Conservation (phyloP, 1,284 basidiomycete species). For the Phylloporus sp. region DNA sequence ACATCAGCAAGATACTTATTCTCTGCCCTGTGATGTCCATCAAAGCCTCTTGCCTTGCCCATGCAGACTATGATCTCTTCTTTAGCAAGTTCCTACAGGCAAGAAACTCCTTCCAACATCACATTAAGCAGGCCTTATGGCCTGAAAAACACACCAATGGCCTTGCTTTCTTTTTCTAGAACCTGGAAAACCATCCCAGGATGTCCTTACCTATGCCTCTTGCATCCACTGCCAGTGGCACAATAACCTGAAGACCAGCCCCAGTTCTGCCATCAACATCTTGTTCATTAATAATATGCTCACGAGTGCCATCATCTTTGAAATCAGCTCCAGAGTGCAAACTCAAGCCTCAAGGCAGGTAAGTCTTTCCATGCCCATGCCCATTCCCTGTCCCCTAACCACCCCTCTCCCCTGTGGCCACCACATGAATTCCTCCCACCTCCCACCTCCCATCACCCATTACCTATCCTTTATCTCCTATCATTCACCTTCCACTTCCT, state of each 20-base stretch:
- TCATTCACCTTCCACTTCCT: too few relatives aligned
- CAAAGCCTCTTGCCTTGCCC: not conserved
- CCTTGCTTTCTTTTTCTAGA: not conserved
- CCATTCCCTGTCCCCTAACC: too few relatives aligned
- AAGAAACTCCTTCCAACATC: not conserved
- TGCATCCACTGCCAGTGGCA: not conserved
- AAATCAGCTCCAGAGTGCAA: too few relatives aligned
- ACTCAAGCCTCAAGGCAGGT: too few relatives aligned
- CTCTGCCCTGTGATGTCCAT: not conserved
- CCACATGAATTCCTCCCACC: too few relatives aligned
- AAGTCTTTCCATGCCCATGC: too few relatives aligned
- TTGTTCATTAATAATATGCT: not conserved
- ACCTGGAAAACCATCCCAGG: not conserved
- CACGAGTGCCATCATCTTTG: not conserved
- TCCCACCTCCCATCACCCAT: too few relatives aligned
- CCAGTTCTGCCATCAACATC: not conserved
- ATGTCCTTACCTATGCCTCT: not conserved
- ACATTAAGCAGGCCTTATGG: not conserved
- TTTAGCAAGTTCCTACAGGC: not conserved
- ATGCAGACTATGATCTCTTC: not conserved
- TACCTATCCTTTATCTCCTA: too few relatives aligned
- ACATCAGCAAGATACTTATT: not conserved
- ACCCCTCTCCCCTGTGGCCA: too few relatives aligned
- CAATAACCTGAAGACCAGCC: not conserved
- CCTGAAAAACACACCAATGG: not conserved